Base-by-base conservation (phyloP, 108 stramenopile genomes). In the Discostella pseudostelligera region DNA sequence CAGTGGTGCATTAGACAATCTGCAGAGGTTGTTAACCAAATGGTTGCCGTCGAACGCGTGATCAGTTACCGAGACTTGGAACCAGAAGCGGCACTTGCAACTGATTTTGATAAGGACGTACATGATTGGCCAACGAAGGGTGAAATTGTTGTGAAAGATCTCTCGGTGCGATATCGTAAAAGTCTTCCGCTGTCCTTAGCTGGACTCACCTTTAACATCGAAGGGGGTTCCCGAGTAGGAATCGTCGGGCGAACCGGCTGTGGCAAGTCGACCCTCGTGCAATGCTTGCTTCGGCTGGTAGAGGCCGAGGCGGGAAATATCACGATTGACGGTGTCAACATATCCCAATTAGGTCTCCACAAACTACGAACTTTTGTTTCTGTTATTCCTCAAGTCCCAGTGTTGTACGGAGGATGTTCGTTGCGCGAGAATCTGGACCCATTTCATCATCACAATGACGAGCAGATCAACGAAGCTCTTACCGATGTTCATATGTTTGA, bases 351-450 rank as follows among this genome's bases (percentile, higher is more conserved):
- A 0, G 95, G 95, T 5, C 72, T 99, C 45, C 89, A 93, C 54
- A 87, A 88, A 21, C 84, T 97, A 11, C 82, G 98, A 24, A 81
- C 65, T 6, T 51, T 54, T 14, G 80, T 99, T 24, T 86, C 92
- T 21, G 94, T 99, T 51, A 97, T 99, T 29, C 96, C 96, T 0
- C 97, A 99, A 70, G 76, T 78, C 24, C 98, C 98, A 9, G 87
- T 95, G 7, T 56, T 99, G 9, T 97, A 97, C 59, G 85, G 87
- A 35, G 97, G 96, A 9, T 86, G 86, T 39, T 89, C 95, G 12
- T 67, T 99, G 26, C 81, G 95, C 54, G 88, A 94, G 28, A 99
- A 99, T 74, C 72, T 99, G n/a, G 98, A 99, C 66, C 90, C 95
- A 5, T 96, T 96, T 58, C 69, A 60, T 53, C 59, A 72, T 40